Percentiles rank a stretch among this genome's conserved stretches.
phyloP scores from a whole-genome alignment of 148 eudicot genomes.

The Cornus kousa region DNA sequence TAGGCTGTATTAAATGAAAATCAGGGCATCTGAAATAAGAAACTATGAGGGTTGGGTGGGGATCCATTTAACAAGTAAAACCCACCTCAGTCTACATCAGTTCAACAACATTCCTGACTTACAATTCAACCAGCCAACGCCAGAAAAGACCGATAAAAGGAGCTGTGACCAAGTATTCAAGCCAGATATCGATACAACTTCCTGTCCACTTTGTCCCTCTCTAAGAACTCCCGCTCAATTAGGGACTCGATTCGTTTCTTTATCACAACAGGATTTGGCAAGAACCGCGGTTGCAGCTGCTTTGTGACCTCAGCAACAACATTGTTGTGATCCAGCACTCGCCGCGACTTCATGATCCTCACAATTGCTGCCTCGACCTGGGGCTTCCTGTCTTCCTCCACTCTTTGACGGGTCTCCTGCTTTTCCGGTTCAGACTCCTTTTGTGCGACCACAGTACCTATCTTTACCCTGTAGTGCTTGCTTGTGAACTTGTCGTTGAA shows the following conservation, averaged over 20 bases:
- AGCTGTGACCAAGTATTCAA: slow-evolving; percentile 18
- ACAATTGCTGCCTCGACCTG: slow-evolving; percentile 79
- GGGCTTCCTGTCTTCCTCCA: slow-evolving; percentile 74
- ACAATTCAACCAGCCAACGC: slow-evolving; percentile 9
- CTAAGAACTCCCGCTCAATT: slow-evolving; percentile 71
- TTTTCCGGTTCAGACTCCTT: slow-evolving; percentile 80
- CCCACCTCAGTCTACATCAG: not conserved
- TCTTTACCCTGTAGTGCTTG: slow-evolving; percentile 75
- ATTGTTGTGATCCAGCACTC: slow-evolving; percentile 65
- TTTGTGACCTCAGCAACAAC: slow-evolving; percentile 70
- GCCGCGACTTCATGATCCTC: slow-evolving; percentile 68
- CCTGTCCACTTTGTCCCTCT: slow-evolving; percentile 61
- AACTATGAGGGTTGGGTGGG: too few relatives aligned
- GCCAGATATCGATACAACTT: slow-evolving; percentile 71
- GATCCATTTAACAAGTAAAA: not conserved
- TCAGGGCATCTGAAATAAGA: too few relatives aligned
- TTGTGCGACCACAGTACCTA: slow-evolving; percentile 70
- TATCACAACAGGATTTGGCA: slow-evolving; percentile 61
- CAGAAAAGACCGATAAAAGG: not conserved
- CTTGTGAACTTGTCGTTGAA: slow-evolving; percentile 64
- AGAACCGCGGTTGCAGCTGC: slow-evolving; percentile 64
- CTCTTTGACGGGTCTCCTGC: slow-evolving; percentile 65
- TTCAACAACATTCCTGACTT: not conserved
- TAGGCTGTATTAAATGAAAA: too few relatives aligned
- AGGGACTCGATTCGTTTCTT: slow-evolving; percentile 77